These are phyloP conservation scores for Cutaneotrichosporon arboriforme DNA, from an alignment of 1,284 basidiomycete genomes.

Conservation along the genomic window DNA sequence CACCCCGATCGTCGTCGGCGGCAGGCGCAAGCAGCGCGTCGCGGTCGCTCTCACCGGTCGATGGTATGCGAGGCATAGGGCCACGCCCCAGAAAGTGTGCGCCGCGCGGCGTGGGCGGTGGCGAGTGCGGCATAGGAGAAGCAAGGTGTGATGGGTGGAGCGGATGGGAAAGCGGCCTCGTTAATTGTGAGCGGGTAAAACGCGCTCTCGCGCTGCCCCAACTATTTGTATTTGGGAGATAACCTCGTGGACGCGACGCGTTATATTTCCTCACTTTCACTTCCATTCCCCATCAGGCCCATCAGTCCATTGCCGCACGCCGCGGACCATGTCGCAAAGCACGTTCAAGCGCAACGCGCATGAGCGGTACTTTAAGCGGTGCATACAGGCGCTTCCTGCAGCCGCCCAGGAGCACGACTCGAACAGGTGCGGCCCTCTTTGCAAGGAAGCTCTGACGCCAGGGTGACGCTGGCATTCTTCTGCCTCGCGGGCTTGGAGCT, in stretches of 20 bases:
- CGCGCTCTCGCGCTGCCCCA: too few species aligned
- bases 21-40: conserved; percentile 1
- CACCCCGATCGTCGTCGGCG: conserved; percentile 4
- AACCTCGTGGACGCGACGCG: conserved; percentile 1
- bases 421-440: conserved; percentile 34
- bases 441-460: conserved; percentile 37
- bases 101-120: conserved; percentile 2
- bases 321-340: conserved; percentile 25
- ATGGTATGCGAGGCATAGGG: background rate
- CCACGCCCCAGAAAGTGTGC: conserved; percentile 1
- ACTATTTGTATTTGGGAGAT: background rate
- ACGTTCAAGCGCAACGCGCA: conserved; percentile 48
- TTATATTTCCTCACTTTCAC: background rate
- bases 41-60: background rate
- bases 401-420: conserved; percentile 40
- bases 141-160: background rate
- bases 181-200: too few species aligned
- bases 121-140: conserved; percentile 4
- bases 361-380: conserved; percentile 41
- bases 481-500: conserved; percentile 73
- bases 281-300: background rate
- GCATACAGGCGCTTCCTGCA: conserved; percentile 39
- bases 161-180: background rate
- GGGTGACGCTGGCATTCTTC: conserved; percentile 78
- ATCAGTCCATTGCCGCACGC: too few species aligned